Conservation (phyloP, 2,329 filamentous ascomycete species). For the Sclerotinia glacialis region DNA sequence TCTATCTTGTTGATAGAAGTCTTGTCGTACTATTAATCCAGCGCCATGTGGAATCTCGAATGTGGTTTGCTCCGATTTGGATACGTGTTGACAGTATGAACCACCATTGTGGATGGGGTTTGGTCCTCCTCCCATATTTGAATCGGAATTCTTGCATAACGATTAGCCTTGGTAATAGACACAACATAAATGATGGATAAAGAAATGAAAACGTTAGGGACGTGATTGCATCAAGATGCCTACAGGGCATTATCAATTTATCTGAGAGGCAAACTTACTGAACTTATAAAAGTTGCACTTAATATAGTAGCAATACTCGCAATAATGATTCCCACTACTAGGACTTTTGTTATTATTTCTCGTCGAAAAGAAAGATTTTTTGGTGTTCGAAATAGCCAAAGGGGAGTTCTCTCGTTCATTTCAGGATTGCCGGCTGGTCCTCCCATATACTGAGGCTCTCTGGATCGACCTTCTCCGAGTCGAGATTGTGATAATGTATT, state of each 20-base stretch:
- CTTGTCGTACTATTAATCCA: conserved; percentile 32
- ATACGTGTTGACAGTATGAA: conserved; percentile 31
- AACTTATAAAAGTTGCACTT: background rate
- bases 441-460: conserved; percentile 37
- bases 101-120: conserved; percentile 24
- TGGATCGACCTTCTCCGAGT: conserved; percentile 29
- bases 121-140: conserved; percentile 11
- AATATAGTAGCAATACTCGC: conserved; percentile 8
- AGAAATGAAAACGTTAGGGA: too few relatives aligned
- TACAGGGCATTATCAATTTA: background rate
- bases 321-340: conserved; percentile 30
- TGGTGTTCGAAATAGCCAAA: conserved; percentile 24
- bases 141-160: background rate
- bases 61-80: conserved; percentile 24
- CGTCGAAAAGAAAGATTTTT: conserved; percentile 19
- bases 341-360: conserved; percentile 23
- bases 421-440: conserved; percentile 25
- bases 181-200: background rate
- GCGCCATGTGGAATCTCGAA: conserved; percentile 30
- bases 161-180: background rate
- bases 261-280: background rate
- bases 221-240: background rate
- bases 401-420: conserved; percentile 30
- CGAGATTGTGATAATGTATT: conserved; percentile 33
- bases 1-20: conserved; percentile 25